A percentile compares a stretch with the other conserved stretches of the same genome.
Evolutionary conservation across 148 eudicot genomes (phyloP).

Genomic region (Dianthus caryophyllus): DNA sequence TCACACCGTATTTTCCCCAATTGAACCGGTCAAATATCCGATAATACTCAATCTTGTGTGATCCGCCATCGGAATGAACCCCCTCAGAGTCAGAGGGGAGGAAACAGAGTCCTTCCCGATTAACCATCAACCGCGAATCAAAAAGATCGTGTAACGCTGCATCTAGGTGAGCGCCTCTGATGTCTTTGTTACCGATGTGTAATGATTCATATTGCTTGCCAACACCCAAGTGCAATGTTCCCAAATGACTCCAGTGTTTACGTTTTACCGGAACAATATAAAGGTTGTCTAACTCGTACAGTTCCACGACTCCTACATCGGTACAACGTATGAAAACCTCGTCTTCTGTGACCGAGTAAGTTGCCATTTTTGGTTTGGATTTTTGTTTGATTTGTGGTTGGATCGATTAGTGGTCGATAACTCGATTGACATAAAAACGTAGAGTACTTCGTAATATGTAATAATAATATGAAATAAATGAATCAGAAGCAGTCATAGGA

Average conservation of each 20-base stretch:
- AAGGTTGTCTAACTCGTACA: no score
- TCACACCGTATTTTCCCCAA: constrained; percentile 4
- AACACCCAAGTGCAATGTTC: background rate
- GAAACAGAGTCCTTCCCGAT: constrained; percentile 17
- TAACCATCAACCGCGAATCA: constrained; percentile 6
- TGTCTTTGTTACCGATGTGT: background rate
- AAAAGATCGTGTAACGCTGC: background rate
- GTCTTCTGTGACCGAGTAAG: no score
- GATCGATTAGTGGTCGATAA: no score
- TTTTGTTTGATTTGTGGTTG: no score
- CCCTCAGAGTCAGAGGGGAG: background rate
- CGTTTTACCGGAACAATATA: background rate
- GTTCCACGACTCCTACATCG: background rate
- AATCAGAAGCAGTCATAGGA: no score
- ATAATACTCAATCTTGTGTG: no score
- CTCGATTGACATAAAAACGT: no score
- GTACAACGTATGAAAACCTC: no score
- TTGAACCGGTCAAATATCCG: constrained; percentile 7
- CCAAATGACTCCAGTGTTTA: background rate
- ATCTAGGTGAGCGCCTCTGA: background rate
- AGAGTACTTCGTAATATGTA: no score
- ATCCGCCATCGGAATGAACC: background rate
- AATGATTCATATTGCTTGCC: no score
- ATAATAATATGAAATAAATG: no score
- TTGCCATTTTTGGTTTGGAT: no score